Base-by-base conservation (phyloP, 108 stramenopile species). In the Phaeodactylum tricornutum region DNA sequence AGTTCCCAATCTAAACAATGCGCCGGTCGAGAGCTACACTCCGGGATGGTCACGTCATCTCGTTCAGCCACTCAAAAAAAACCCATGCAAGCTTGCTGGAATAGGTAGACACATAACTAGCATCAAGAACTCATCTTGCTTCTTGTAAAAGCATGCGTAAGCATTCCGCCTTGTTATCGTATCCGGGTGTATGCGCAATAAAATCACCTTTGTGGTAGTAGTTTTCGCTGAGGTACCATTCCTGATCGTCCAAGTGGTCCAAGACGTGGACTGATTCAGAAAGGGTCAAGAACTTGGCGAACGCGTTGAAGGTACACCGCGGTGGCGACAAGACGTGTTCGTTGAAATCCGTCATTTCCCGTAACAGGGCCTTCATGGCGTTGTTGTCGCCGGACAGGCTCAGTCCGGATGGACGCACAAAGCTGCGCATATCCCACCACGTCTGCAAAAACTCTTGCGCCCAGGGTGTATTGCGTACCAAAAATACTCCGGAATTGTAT, bases 141-240 rank as follows among this genome's bases (percentile, higher is more conserved):
- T 52, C 37, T 20, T 52, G 20, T 5, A 52, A 22, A n/a, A 52
- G 32, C 15, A 52, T 20, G n/a, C 20, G 20, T 14, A 52, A 36
- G 6, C 20, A 22, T 22, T 52, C 50, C 3, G 19, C 37, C 35
- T 62, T 62, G 45, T 62, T 62, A 46, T 62, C 53, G 1, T 36
- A 36, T 12, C 61, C 62, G 8, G 62, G 42, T 27, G 44, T 37
- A 16, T 64, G 62, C 17, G 55, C 62, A 22, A 64, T 43, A 17
- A 64, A 42, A 43, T 64, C 62, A 17, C 62, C 62, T 32, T 64
- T 40, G 42, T 64, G 62, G 22, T 64, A 64, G 34, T 56, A 64
- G 22, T 56, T 33, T 28, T 40, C 8, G 28, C 32, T 36, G 47
- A 55, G 41, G 41, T 62, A 54, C 31, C 25, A 34, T 9, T 64